Evolutionary conservation across 2,329 filamentous ascomycete species (phyloP).

Genomic region (Colletotrichum gloeosporioides): DNA sequence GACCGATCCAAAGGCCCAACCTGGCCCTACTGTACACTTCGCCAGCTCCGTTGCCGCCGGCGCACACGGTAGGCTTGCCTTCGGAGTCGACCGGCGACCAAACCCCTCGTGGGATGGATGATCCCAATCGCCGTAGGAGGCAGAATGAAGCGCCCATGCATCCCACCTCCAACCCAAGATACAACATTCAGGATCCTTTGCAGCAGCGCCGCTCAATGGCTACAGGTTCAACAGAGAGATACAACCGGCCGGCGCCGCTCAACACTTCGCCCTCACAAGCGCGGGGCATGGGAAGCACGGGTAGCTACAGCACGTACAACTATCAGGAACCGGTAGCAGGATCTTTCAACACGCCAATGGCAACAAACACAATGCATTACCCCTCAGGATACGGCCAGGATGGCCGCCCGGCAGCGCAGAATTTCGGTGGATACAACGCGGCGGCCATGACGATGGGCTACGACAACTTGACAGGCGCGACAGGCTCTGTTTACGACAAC

Average conservation of each 20-base stretch:
- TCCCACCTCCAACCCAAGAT: slow-evolving; percentile 61
- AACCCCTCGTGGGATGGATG: slow-evolving; percentile 75
- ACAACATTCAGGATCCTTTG: slow-evolving; percentile 54
- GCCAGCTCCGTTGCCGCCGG: slow-evolving; percentile 68
- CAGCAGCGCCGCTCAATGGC: slow-evolving; percentile 45
- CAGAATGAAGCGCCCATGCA: slow-evolving; percentile 76
- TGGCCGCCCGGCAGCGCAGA: slow-evolving; percentile 59
- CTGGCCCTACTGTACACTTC: slow-evolving; percentile 68
- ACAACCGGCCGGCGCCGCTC: slow-evolving; percentile 54
- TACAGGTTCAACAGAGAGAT: slow-evolving; percentile 42
- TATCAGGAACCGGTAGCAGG: slow-evolving; percentile 60
- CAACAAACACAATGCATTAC: slow-evolving; percentile 61
- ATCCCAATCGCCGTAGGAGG: slow-evolving; percentile 74
- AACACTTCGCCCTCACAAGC: slow-evolving; percentile 53
- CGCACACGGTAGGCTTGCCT: slow-evolving; percentile 67
- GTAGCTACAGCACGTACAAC: slow-evolving; percentile 60
- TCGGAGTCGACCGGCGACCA: slow-evolving; percentile 58
- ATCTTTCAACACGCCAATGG: slow-evolving; percentile 63
- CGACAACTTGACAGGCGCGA: slow-evolving; percentile 27
- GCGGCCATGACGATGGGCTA: slow-evolving; percentile 75
- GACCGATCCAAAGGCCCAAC: slow-evolving; percentile 50
- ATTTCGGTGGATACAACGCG: slow-evolving; percentile 64
- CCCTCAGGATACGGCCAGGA: slow-evolving; percentile 71
- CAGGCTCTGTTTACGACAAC: slow-evolving; percentile 73
- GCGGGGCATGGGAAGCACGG: slow-evolving; percentile 56